Percentiles rank a stretch among this genome's conserved stretches.
Evolutionary conservation across 192 early-diverging fungal genomes (phyloP).

Genomic region (Blastocladiella britannica): DNA sequence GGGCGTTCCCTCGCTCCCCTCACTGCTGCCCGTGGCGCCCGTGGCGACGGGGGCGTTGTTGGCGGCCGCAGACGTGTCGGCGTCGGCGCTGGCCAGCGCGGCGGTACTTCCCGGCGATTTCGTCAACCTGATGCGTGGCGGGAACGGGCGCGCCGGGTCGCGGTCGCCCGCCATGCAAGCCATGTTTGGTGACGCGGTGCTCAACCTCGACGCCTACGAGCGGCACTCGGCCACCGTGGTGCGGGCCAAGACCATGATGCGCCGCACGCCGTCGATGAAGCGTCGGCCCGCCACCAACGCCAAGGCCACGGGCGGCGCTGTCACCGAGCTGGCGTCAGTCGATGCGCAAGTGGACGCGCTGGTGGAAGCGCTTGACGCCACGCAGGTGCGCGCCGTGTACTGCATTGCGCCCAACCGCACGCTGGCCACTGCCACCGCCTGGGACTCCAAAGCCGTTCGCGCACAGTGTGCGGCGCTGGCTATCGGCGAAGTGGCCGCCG

Average conservation of each 20-base stretch:
- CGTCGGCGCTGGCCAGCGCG: no score
- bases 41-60: conserved; percentile 57
- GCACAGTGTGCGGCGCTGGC: background rate
- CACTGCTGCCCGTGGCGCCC: conserved; percentile 16
- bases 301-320: background rate
- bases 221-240: background rate
- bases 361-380: background rate
- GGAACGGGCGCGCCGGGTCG: conserved; percentile 2
- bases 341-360: background rate
- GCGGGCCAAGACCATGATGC: background rate
- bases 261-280: background rate
- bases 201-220: background rate
- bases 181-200: background rate
- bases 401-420: background rate
- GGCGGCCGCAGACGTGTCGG: conserved; percentile 56
- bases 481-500: background rate
- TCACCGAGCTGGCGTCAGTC: background rate
- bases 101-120: conserved; percentile 57
- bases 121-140: conserved; percentile 49
- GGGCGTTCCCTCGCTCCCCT: conserved; percentile 14
- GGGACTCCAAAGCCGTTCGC: background rate
- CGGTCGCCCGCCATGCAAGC: background rate
- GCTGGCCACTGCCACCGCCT: background rate
- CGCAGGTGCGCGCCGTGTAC: background rate
- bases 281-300: background rate